Base-by-base conservation (phyloP, 2,329 filamentous ascomycete genomes). In the Davidsoniella eucalypti region DNA sequence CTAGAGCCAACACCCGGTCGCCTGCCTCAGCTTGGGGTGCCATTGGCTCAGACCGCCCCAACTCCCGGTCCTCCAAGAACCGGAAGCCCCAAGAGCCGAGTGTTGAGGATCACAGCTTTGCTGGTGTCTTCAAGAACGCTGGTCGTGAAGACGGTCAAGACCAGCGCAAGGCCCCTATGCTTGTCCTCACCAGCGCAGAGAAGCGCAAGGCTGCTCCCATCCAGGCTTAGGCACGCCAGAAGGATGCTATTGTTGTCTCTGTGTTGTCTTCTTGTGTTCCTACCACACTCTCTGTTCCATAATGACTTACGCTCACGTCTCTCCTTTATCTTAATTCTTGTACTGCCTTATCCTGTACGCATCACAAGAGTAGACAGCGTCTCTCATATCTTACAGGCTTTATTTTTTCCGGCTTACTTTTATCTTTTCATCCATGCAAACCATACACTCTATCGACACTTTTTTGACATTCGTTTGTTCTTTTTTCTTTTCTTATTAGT, bases 121-220 rank as follows among this genome's bases (percentile, higher is more conserved):
- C 78, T 53, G 75, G 75, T 50, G 72, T 80, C 23, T 79, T 81
- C 61, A 81, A 80, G 69, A 74, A 77, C 51, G 70, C 69, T 54
- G 64, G 71, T 62, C 64, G 70, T 61, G 64, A 67, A 44, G 68
- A 68, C 40, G 65, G 66, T 47, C 72, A 76, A 56, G 71, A 74
- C 53, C 79, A 86, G 66, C 85, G 87, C 66, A 88, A 82, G 71
- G 84, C 83, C 58, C 83, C 87, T 49, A 82, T 87, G 72, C 78
- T 94, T 61, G 83, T 95, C 57, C 75, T 95, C 57, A 88, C 84
- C 57, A 88, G 81, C 63, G 83, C 80, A 55, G 87, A 94, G 71
- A 94, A 94, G 77, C 84, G 87, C 65, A 93, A 87, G 73, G 55
- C 60, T 10, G 55, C 58, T 29, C 56, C 58, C 9, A 49, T 44